Percentiles rank a stretch among this genome's conserved stretches.
These are phyloP conservation scores for Juncus inflexus DNA, from an alignment of 176 grass and related monocot species.

Conservation along the genomic window DNA sequence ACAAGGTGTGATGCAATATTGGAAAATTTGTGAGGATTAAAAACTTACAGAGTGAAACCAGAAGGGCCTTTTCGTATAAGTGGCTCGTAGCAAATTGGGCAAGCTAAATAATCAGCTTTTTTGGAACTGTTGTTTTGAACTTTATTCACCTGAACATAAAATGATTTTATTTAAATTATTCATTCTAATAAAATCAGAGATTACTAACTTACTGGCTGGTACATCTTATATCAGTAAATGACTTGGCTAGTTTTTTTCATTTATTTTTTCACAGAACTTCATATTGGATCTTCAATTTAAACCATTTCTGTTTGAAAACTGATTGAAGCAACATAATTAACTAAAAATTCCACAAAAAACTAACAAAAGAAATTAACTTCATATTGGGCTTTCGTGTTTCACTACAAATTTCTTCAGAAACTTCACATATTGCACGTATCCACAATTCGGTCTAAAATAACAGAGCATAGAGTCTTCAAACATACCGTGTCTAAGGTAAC, in stretches of 20 bases:
- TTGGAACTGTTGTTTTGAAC: constrained; percentile 22
- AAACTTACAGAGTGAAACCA: constrained; percentile 76
- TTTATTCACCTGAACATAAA: constrained; percentile 45
- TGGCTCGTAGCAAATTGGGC: constrained; percentile 82
- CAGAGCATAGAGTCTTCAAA: neutral
- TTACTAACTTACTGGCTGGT: too few relatives aligned
- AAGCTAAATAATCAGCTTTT: constrained; percentile 53
- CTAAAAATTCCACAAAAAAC: too few relatives aligned
- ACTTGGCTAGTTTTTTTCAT: too few relatives aligned
- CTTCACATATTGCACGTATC: neutral
- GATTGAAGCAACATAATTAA: too few relatives aligned
- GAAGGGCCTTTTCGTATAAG: constrained; percentile 76
- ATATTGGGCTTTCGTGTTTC: too few relatives aligned
- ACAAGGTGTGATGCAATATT: too few relatives aligned
- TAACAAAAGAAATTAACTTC: too few relatives aligned
- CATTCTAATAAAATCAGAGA: too few relatives aligned
- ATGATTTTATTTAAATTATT: neutral
- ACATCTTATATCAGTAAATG: too few relatives aligned
- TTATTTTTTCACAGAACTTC: too few relatives aligned
- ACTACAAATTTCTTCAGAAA: constrained; percentile 14
- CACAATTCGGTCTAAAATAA: neutral
- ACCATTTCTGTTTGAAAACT: too few relatives aligned
- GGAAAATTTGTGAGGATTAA: neutral
- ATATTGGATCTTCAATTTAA: too few relatives aligned
- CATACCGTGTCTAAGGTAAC: constrained; percentile 46